These are phyloP conservation scores for Diplodia intermedia DNA, from an alignment of 2,329 filamentous ascomycete species.

Conservation along the genomic window DNA sequence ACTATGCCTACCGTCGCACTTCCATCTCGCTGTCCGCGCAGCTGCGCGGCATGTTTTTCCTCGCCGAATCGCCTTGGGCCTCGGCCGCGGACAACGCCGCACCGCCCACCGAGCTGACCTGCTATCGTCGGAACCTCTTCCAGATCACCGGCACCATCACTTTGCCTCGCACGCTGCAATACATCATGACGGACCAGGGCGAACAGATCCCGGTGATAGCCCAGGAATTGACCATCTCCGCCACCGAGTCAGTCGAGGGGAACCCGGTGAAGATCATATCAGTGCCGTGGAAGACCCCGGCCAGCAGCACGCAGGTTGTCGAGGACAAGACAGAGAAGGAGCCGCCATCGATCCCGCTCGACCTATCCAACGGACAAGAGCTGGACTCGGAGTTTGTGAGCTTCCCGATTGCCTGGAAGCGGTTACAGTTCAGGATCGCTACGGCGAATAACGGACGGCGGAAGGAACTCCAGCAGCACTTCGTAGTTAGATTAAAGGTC, in stretches of 20 bases:
- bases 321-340: constrained; percentile 80
- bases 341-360: constrained; percentile 79
- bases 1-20: constrained; percentile 68
- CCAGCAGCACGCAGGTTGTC: constrained; percentile 73
- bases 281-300: constrained; percentile 96
- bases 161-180: constrained; percentile 77
- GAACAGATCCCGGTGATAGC: constrained; percentile 82
- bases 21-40: constrained; percentile 75
- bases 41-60: constrained; percentile 87
- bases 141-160: constrained; percentile 92
- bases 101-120: constrained; percentile 81
- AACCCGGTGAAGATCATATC: constrained; percentile 93
- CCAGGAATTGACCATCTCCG: constrained; percentile 87
- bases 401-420: constrained; percentile 92
- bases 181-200: constrained; percentile 81
- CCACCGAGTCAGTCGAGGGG: constrained; percentile 92
- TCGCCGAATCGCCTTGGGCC: constrained; percentile 77
- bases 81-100: constrained; percentile 62
- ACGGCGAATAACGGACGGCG: constrained; percentile 95
- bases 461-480: constrained; percentile 96
- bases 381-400: constrained; percentile 83
- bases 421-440: constrained; percentile 90
- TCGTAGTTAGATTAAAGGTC: constrained; percentile 86
- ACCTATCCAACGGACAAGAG: constrained; percentile 69
- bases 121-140: constrained; percentile 94